These are phyloP conservation scores for Agastache rugosa DNA, from an alignment of 257 asterid species.

Conservation along the genomic window DNA sequence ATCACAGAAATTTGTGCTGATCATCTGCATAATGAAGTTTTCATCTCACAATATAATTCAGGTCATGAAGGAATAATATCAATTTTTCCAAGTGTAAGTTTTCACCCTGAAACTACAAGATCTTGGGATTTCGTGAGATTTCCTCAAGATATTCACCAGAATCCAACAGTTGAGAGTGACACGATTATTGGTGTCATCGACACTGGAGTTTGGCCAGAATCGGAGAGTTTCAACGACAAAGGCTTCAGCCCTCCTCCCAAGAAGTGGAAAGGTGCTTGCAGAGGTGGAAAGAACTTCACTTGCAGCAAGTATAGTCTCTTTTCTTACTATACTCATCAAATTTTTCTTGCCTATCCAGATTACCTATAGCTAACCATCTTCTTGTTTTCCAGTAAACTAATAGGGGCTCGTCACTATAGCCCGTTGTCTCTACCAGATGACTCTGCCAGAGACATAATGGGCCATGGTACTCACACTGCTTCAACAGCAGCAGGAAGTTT, in stretches of 20 bases:
- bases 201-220: conserved; percentile 53
- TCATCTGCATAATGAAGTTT: no score
- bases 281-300: conserved; percentile 49
- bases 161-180: conserved; percentile 44
- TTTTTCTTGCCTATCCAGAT: neutral
- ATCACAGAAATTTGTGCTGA: no score
- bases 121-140: conserved; percentile 58
- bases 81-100: conserved; percentile 41
- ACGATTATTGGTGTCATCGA: conserved; percentile 50
- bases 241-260: conserved; percentile 49
- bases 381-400: conserved; percentile 42
- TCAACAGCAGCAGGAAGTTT: conserved; percentile 51
- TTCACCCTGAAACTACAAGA: conserved; percentile 46
- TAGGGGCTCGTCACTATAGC: conserved; percentile 49
- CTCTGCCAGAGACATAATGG: conserved; percentile 40
- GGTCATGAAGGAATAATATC: conserved; percentile 40
- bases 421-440: neutral
- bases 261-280: conserved; percentile 56
- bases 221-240: conserved; percentile 43
- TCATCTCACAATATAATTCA: neutral
- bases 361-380: neutral
- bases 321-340: neutral
- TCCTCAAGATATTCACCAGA: conserved; percentile 28
- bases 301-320: conserved; percentile 49
- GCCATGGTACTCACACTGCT: conserved; percentile 56